These are phyloP conservation scores for Lasiosphaeriaceae sp. DNA, from an alignment of 495 filamentous ascomycete species.

Conservation along the genomic window DNA sequence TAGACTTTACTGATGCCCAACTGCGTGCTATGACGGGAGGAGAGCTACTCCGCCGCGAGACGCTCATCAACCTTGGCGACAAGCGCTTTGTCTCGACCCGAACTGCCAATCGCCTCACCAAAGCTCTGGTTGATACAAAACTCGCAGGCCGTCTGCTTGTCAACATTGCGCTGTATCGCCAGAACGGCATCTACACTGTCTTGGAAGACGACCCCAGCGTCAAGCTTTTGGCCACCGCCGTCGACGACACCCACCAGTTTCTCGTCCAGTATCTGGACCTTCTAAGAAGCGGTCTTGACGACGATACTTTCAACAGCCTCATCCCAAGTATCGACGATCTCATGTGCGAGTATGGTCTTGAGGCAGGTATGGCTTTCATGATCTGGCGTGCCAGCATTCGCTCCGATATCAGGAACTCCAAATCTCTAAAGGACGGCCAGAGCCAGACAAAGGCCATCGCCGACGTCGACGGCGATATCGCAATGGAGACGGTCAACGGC, in stretches of 20 bases:
- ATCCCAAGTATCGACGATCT: conserved; percentile 74
- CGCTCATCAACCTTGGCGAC: conserved; percentile 71
- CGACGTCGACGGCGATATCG: conserved; percentile 39
- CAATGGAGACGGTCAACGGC: conserved; percentile 21
- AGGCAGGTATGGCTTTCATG: conserved; percentile 81
- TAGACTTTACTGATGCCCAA: conserved; percentile 82
- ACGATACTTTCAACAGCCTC: conserved; percentile 72
- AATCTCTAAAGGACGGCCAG: conserved; percentile 23
- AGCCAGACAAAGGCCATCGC: conserved; percentile 18
- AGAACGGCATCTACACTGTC: conserved; percentile 71
- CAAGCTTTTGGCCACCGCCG: conserved; percentile 78
- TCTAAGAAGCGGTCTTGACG: conserved; percentile 70
- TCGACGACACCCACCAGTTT: conserved; percentile 84
- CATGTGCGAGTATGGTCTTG: conserved; percentile 74
- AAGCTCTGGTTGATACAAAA: conserved; percentile 64
- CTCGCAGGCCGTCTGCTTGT: conserved; percentile 77
- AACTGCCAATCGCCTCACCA: conserved; percentile 73
- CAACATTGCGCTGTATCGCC: conserved; percentile 83
- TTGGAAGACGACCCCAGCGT: conserved; percentile 62
- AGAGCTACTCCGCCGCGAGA: conserved; percentile 70
- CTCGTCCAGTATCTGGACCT: conserved; percentile 87
- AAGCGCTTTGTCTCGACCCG: conserved; percentile 60
- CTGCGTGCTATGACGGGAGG: conserved; percentile 84
- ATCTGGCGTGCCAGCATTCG: conserved; percentile 70
- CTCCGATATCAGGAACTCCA: conserved; percentile 32